These are phyloP conservation scores for Malus fusca DNA, from an alignment of 306 rosid genomes.

Conservation along the genomic window DNA sequence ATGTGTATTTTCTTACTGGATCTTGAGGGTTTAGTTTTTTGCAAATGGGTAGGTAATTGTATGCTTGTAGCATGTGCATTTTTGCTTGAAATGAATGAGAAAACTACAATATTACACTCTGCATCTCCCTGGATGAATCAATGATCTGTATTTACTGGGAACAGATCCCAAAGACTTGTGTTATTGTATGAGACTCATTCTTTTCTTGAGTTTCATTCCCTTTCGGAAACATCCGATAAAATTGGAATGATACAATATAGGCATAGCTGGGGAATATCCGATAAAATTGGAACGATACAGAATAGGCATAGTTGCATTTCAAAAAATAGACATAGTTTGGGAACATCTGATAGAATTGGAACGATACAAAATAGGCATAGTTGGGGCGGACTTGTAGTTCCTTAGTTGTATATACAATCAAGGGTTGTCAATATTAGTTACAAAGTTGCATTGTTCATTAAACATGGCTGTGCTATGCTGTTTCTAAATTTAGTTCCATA, in stretches of 20 bases:
- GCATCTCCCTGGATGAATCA: background rate
- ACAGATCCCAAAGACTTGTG: background rate
- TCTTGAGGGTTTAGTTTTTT: conserved; percentile 12
- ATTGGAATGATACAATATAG: background rate
- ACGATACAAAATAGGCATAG: background rate
- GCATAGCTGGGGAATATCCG: background rate
- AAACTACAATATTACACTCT: background rate
- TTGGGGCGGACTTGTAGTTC: background rate
- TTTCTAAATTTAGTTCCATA: background rate
- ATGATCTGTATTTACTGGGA: background rate
- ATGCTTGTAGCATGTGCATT: background rate
- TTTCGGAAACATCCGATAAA: background rate
- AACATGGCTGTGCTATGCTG: background rate
- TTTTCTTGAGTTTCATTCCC: background rate
- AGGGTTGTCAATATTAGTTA: background rate
- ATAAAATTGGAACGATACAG: too few relatives aligned
- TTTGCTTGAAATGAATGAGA: background rate
- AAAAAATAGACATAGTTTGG: background rate
- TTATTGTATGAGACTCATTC: background rate
- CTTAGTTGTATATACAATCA: background rate
- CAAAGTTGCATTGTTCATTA: background rate
- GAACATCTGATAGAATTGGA: background rate
- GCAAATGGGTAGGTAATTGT: background rate
- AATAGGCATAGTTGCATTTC: too few relatives aligned
- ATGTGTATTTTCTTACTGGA: conserved; percentile 2